These are phyloP conservation scores for Schizophyllum amplum DNA, from an alignment of 1,284 basidiomycete species.

Conservation along the genomic window DNA sequence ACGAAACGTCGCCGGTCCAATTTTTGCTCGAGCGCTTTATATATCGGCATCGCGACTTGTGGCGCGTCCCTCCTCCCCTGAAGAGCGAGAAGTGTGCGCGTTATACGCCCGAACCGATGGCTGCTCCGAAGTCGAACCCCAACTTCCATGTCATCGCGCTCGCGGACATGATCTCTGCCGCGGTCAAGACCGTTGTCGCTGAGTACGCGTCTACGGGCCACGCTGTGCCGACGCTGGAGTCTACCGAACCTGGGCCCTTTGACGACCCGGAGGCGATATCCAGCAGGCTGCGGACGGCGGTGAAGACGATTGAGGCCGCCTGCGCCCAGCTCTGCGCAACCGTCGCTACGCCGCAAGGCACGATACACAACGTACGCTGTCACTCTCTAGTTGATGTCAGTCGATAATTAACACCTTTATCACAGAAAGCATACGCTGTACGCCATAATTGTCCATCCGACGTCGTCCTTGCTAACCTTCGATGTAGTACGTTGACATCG, in stretches of 20 bases:
- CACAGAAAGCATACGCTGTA: not conserved
- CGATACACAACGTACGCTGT: conserved; percentile 16
- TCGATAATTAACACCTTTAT: no score
- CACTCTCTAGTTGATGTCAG: no score
- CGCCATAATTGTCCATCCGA: not conserved
- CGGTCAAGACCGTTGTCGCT: conserved; percentile 11
- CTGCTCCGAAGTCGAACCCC: not conserved
- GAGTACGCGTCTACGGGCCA: conserved; percentile 11
- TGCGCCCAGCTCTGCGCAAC: conserved; percentile 17
- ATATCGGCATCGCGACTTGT: not conserved
- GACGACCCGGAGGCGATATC: conserved; percentile 9
- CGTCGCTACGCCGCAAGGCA: conserved; percentile 16
- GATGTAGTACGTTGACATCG: conserved; percentile 11
- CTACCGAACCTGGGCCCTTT: conserved; percentile 12
- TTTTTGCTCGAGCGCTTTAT: not conserved
- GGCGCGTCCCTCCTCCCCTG: not conserved
- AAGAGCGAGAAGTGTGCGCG: not conserved
- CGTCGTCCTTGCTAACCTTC: not conserved
- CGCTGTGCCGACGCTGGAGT: conserved; percentile 11
- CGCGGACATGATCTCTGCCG: conserved; percentile 10
- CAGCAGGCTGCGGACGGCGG: conserved; percentile 8
- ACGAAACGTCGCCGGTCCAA: not conserved
- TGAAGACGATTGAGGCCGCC: conserved; percentile 17
- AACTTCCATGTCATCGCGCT: conserved; percentile 4
- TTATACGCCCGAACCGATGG: not conserved